Conservation (phyloP, 2,329 filamentous ascomycete genomes). For the Scedosporium boydii region DNA sequence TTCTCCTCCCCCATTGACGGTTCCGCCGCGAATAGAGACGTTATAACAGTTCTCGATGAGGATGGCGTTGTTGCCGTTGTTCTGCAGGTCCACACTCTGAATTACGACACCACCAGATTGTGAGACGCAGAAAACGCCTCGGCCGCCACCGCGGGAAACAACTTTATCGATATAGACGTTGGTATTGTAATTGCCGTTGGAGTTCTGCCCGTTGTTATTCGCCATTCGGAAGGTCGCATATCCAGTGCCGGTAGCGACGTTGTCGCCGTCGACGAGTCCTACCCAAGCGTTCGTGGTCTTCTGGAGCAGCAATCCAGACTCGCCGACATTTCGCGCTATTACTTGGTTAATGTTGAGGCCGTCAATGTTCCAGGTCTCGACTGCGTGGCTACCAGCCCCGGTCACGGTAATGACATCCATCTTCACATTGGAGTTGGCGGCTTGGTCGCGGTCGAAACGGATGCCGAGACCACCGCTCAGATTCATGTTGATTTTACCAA, state of each 20-base stretch:
- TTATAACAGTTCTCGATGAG: conserved; percentile 53
- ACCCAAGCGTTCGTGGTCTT: conserved; percentile 41
- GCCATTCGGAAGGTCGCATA: conserved; percentile 49
- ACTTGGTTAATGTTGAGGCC: conserved; percentile 40
- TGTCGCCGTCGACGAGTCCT: conserved; percentile 45
- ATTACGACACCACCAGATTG: conserved; percentile 45
- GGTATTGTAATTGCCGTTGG: conserved; percentile 37
- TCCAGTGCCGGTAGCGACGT: conserved; percentile 40
- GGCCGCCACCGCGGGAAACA: conserved; percentile 44
- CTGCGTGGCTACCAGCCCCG: conserved; percentile 44
- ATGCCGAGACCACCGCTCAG: conserved; percentile 45
- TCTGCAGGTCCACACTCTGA: conserved; percentile 34
- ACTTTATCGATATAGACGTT: conserved; percentile 45
- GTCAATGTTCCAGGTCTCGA: conserved; percentile 52
- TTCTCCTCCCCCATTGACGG: conserved; percentile 44
- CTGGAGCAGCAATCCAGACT: conserved; percentile 48
- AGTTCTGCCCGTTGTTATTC: conserved; percentile 42
- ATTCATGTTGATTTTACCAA: conserved; percentile 46
- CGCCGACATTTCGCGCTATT: conserved; percentile 42
- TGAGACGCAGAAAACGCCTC: conserved; percentile 49
- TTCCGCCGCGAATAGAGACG: conserved; percentile 38
- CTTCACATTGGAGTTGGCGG: conserved; percentile 41
- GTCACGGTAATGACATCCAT: conserved; percentile 43
- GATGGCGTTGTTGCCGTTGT: conserved; percentile 46
- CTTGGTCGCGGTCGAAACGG: conserved; percentile 45